Conservation (phyloP, 148 eudicot species). For the Chenopodium formosanum region DNA sequence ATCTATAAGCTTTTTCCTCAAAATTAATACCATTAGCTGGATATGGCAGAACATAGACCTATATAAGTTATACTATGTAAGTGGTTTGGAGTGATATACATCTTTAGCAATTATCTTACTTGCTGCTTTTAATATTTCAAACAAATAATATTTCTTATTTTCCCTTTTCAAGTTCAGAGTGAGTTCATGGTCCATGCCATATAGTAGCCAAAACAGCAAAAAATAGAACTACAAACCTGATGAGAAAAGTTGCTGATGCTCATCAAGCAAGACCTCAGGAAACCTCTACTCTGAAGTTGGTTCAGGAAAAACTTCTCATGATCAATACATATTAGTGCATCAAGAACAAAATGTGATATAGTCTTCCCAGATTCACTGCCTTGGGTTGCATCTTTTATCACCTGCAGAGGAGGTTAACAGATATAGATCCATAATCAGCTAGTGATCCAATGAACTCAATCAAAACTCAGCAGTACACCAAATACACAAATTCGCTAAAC, state of each 20-base stretch:
- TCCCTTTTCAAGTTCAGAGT: not conserved
- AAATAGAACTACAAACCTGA: slow-evolving; percentile 47
- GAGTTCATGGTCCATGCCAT: not conserved
- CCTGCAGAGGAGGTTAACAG: slow-evolving; percentile 36
- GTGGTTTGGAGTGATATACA: not conserved
- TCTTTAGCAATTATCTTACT: not conserved
- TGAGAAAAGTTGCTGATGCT: slow-evolving; percentile 75
- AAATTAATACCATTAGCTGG: not conserved
- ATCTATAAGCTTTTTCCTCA: not conserved
- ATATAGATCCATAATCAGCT: not conserved
- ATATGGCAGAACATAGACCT: not conserved
- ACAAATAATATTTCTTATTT: not conserved
- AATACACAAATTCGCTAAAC: not conserved
- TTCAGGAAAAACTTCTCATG: slow-evolving; percentile 85
- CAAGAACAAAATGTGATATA: slow-evolving; percentile 75
- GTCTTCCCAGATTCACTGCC: slow-evolving; percentile 97
- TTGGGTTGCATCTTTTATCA: slow-evolving; percentile 84
- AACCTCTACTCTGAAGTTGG: slow-evolving; percentile 97
- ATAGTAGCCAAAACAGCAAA: not conserved
- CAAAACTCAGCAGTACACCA: slow-evolving; percentile 5
- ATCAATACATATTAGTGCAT: slow-evolving; percentile 82
- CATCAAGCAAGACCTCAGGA: slow-evolving; percentile 83
- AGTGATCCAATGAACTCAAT: not conserved
- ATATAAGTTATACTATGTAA: not conserved
- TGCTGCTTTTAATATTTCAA: not conserved